phyloP scores from a whole-genome alignment of 352 stramenopile genomes.

The Globisporangium cylindrosporum region DNA sequence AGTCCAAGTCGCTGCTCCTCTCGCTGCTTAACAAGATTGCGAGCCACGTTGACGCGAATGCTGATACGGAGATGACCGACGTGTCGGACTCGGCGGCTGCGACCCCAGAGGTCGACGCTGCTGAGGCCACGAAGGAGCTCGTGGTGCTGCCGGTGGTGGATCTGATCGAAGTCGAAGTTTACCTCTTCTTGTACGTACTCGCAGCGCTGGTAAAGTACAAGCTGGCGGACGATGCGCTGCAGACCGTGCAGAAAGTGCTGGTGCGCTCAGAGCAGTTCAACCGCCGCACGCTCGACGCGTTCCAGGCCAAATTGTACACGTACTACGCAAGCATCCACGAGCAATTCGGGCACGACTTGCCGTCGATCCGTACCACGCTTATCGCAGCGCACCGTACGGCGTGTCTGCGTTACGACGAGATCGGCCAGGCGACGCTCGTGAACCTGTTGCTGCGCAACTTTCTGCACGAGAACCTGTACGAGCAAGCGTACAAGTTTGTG shows the following conservation, averaged over 20 bases:
- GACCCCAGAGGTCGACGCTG: slow-evolving; percentile 17
- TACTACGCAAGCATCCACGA: slow-evolving; percentile 81
- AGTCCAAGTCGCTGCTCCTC: slow-evolving; percentile 52
- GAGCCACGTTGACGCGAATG: slow-evolving; percentile 26
- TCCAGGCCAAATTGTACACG: slow-evolving; percentile 76
- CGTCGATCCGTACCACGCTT: slow-evolving; percentile 61
- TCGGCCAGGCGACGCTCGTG: slow-evolving; percentile 87
- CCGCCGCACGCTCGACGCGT: slow-evolving; percentile 70
- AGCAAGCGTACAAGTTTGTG: slow-evolving; percentile 93
- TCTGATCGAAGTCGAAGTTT: slow-evolving; percentile 85
- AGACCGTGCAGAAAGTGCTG: slow-evolving; percentile 49
- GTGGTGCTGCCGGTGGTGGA: slow-evolving; percentile 51
- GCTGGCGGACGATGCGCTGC: slow-evolving; percentile 49
- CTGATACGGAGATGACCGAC: slow-evolving; percentile 63
- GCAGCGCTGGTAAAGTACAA: slow-evolving; percentile 73
- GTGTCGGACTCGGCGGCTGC: slow-evolving; percentile 14
- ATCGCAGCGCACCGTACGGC: slow-evolving; percentile 84
- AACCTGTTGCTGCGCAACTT: slow-evolving; percentile 92
- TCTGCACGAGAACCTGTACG: slow-evolving; percentile 88
- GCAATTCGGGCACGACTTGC: slow-evolving; percentile 53
- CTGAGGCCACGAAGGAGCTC: slow-evolving; percentile 12
- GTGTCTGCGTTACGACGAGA: slow-evolving; percentile 88
- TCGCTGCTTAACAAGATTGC: slow-evolving; percentile 49
- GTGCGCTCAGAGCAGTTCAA: slow-evolving; percentile 76
- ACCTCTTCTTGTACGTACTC: slow-evolving; percentile 77